These are phyloP conservation scores for Aspergillus diversus DNA, from an alignment of 495 filamentous ascomycete species.

Conservation along the genomic window DNA sequence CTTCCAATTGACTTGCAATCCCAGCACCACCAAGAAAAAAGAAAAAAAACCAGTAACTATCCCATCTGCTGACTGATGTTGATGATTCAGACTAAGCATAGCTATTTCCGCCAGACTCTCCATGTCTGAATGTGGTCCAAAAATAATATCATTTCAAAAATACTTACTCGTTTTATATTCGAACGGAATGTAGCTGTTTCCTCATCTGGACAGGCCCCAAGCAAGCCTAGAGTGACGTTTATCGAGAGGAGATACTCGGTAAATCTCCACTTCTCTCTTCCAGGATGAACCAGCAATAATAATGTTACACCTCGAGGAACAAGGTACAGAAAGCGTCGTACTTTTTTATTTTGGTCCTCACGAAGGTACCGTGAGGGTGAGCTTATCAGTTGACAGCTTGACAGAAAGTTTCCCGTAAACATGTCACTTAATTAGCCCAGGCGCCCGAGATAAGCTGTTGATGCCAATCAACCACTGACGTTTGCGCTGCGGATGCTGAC, in stretches of 20 bases:
- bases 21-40: background rate
- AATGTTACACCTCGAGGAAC: no score
- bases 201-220: no score
- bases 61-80: background rate
- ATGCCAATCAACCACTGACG: background rate
- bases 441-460: slow-evolving; percentile 10
- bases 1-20: background rate
- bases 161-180: no score
- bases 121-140: no score
- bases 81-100: background rate
- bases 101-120: background rate
- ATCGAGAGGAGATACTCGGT: no score
- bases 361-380: background rate
- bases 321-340: no score
- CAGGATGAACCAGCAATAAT: no score
- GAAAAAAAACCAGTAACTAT: background rate
- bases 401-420: slow-evolving; percentile 14
- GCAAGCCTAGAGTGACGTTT: no score
- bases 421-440: background rate
- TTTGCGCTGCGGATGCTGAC: background rate
- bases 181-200: no score
- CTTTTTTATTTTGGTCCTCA: no score
- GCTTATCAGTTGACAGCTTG: slow-evolving; percentile 20
- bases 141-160: no score
- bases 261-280: no score